Evolutionary conservation across 441 rosid species (phyloP).

Genomic region (Gossypium schwendimanii): DNA sequence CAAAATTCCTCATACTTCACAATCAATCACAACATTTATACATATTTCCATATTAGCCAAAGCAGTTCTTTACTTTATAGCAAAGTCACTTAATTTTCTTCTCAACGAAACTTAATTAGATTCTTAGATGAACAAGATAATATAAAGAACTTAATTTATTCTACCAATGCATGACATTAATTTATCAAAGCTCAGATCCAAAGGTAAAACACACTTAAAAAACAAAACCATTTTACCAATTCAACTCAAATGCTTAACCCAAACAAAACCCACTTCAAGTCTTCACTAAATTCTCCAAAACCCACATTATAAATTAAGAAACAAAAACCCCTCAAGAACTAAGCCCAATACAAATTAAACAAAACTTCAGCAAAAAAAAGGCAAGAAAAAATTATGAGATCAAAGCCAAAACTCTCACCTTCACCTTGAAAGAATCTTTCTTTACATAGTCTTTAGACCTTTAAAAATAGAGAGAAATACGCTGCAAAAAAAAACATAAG

Average conservation of each 20-base stretch:
- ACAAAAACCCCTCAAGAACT: not conserved
- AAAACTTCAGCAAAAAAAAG: not conserved
- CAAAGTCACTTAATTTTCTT: not conserved
- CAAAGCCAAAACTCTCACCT: constrained; percentile 18
- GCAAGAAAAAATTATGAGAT: constrained; percentile 18
- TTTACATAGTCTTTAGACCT: constrained; percentile 25
- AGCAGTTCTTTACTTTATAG: not conserved
- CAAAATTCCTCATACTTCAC: not conserved
- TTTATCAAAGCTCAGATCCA: constrained; percentile 29
- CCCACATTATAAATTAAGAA: not conserved
- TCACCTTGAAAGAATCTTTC: constrained; percentile 11
- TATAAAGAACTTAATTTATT: not conserved
- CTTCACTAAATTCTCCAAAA: constrained; percentile 15
- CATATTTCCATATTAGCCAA: not conserved
- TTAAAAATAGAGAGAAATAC: constrained; percentile 10
- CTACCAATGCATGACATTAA: constrained; percentile 9
- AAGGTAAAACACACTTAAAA: constrained; percentile 8
- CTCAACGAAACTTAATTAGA: not conserved
- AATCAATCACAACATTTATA: constrained; percentile 7
- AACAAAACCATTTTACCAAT: constrained; percentile 6
- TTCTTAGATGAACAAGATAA: not conserved
- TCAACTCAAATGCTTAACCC: constrained; percentile 9
- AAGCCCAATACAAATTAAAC: not conserved
- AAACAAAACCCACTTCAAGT: constrained; percentile 19
- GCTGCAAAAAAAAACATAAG: constrained; percentile 15